A percentile compares a stretch with the other conserved stretches of the same genome.
phyloP scores from a whole-genome alignment of 176 grass and related monocot species.

The Pontederia paniculata region DNA sequence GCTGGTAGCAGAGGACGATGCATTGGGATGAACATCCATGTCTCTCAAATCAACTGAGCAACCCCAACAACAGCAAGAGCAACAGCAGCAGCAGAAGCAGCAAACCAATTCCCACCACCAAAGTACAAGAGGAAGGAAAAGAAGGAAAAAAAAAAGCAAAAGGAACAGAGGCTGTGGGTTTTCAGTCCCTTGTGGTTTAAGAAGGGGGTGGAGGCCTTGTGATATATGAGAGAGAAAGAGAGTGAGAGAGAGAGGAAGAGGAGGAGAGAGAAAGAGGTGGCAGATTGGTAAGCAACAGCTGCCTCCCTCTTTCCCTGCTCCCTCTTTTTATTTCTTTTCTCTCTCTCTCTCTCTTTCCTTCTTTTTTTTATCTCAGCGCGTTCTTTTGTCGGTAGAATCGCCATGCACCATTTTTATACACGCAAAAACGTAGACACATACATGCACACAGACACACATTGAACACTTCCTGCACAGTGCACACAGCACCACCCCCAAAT shows the following conservation, averaged over 20 bases:
- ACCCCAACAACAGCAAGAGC: neutral
- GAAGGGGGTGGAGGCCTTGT: no score
- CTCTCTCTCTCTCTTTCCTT: neutral
- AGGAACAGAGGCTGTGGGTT: neutral
- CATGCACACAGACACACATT: neutral
- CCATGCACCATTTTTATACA: neutral
- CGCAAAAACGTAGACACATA: neutral
- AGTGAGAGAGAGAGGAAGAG: neutral
- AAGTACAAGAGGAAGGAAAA: neutral
- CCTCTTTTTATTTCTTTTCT: no score
- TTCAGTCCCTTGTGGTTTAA: neutral
- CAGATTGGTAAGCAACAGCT: conserved; percentile 2
- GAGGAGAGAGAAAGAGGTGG: neutral
- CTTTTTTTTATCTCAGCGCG: conserved; percentile 3
- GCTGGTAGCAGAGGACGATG: neutral
- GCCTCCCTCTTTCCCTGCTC: neutral
- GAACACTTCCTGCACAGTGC: neutral
- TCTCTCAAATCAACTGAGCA: neutral
- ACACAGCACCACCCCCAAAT: neutral
- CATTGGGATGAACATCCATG: neutral
- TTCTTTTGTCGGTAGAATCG: conserved; percentile 21
- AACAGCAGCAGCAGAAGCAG: no score
- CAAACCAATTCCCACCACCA: no score
- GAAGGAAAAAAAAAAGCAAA: neutral
- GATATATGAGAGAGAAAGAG: no score